A percentile compares a stretch with the other conserved stretches of the same genome.
Conservation (phyloP, 495 filamentous ascomycete genomes). For the Barbatosphaeria neglecta region DNA sequence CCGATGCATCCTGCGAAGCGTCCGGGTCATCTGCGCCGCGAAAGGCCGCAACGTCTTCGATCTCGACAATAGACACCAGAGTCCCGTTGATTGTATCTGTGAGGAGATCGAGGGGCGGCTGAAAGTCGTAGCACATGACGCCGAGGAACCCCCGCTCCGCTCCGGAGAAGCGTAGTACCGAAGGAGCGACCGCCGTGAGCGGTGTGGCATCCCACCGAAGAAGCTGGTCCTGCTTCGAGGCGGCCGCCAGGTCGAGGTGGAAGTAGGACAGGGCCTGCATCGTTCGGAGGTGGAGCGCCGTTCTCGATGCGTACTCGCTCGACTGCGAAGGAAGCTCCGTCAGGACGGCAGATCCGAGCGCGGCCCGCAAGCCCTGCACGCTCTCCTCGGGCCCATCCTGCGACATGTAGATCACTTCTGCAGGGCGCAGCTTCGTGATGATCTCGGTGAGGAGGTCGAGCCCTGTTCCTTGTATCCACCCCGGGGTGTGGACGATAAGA, state of each 20-base stretch:
- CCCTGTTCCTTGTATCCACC: slow-evolving; percentile 70
- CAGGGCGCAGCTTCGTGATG: slow-evolving; percentile 34
- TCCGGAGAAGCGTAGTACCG: slow-evolving; percentile 26
- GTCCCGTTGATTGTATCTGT: slow-evolving; percentile 34
- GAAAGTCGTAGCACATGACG: slow-evolving; percentile 36
- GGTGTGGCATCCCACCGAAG: slow-evolving; percentile 25
- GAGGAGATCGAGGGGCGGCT: slow-evolving; percentile 23
- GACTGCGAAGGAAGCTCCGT: slow-evolving; percentile 45
- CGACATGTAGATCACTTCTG: slow-evolving; percentile 66
- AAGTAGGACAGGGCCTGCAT: slow-evolving; percentile 83
- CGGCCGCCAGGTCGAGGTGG: slow-evolving; percentile 30
- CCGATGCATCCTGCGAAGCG: slow-evolving; percentile 4
- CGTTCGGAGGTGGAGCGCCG: slow-evolving; percentile 54
- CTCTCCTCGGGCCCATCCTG: slow-evolving; percentile 56
- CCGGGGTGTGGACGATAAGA: slow-evolving; percentile 70
- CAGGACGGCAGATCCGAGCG: slow-evolving; percentile 21
- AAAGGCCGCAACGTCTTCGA: slow-evolving; percentile 23
- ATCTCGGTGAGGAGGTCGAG: slow-evolving; percentile 58
- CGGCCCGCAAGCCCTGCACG: slow-evolving; percentile 40
- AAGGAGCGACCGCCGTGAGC: slow-evolving; percentile 25
- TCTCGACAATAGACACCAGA: slow-evolving; percentile 25
- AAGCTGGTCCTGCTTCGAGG: background rate
- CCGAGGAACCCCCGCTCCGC: slow-evolving; percentile 21
- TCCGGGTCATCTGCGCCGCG: slow-evolving; percentile 4
- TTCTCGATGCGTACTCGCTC: slow-evolving; percentile 50